These are phyloP conservation scores for Trichoderma asperellum DNA, from an alignment of 2,329 filamentous ascomycete species.

Conservation along the genomic window DNA sequence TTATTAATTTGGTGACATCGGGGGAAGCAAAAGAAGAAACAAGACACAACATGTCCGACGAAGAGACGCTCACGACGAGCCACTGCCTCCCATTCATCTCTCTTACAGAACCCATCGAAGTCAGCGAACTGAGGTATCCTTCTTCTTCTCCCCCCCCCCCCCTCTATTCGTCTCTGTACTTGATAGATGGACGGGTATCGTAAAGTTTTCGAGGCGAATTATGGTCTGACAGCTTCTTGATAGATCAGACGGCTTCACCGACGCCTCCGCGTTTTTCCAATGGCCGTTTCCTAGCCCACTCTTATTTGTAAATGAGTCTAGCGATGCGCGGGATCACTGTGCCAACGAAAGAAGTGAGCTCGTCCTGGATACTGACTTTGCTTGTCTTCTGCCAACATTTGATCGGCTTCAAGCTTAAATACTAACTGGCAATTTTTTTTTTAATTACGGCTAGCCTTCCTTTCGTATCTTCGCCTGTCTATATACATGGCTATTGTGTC, in stretches of 20 bases:
- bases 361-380: neutral
- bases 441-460: slow-evolving; percentile 60
- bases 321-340: slow-evolving; percentile 77
- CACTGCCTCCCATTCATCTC: slow-evolving; percentile 48
- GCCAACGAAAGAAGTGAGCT: slow-evolving; percentile 72
- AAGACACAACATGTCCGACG: slow-evolving; percentile 35
- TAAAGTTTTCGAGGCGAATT: neutral
- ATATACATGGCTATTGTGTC: slow-evolving; percentile 91
- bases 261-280: slow-evolving; percentile 55
- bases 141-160: neutral
- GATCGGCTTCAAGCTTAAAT: neutral
- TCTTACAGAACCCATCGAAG: slow-evolving; percentile 50
- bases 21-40: no score
- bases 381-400: neutral
- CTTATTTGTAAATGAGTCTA: slow-evolving; percentile 74
- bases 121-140: slow-evolving; percentile 47
- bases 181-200: no score
- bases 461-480: slow-evolving; percentile 86
- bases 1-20: neutral
- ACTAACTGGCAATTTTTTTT: no score
- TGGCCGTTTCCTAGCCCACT: slow-evolving; percentile 69
- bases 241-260: slow-evolving; percentile 33
- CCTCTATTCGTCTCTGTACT: no score
- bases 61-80: slow-evolving; percentile 42
- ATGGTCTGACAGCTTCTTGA: slow-evolving; percentile 5